Evolutionary conservation across 2,329 filamentous ascomycete genomes (phyloP).

Genomic region (Raffaelea albimanens): DNA sequence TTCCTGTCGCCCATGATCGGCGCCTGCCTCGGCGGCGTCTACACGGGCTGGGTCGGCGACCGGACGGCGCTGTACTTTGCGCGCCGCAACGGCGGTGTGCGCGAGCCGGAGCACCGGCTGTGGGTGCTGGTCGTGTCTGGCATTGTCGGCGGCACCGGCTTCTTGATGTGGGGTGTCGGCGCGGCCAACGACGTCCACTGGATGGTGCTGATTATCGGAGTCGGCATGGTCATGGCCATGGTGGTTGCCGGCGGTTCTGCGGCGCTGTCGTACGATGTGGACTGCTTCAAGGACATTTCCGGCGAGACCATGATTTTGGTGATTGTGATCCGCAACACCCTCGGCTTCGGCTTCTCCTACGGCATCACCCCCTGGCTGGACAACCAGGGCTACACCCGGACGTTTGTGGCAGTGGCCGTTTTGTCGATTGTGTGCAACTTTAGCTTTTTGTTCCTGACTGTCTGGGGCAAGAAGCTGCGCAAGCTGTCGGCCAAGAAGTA

Average conservation of each 20-base stretch:
- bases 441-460: slow-evolving; percentile 14
- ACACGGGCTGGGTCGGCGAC: slow-evolving; percentile 19
- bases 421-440: slow-evolving; percentile 13
- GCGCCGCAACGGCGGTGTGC: slow-evolving; percentile 30
- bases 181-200: not conserved
- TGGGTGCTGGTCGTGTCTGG: slow-evolving; percentile 33
- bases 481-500: not conserved
- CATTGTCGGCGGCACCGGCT: slow-evolving; percentile 34
- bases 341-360: slow-evolving; percentile 11
- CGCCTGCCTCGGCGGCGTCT: slow-evolving; percentile 11
- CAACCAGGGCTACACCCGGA: slow-evolving; percentile 15
- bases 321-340: slow-evolving; percentile 10
- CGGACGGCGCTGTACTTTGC: slow-evolving; percentile 29
- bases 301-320: slow-evolving; percentile 23
- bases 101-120: slow-evolving; percentile 38
- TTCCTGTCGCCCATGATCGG: slow-evolving; percentile 14
- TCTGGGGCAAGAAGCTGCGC: slow-evolving; percentile 21
- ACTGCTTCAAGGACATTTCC: slow-evolving; percentile 54
- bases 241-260: slow-evolving; percentile 45
- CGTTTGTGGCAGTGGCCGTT: slow-evolving; percentile 16
- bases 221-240: slow-evolving; percentile 23
- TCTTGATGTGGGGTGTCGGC: slow-evolving; percentile 34
- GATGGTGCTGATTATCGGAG: slow-evolving; percentile 31
- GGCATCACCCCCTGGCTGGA: slow-evolving; percentile 17
- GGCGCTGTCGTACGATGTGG: slow-evolving; percentile 47